Evolutionary conservation across 1,284 basidiomycete genomes (phyloP).

Genomic region (Cutaneotrichosporon daszewskae): DNA sequence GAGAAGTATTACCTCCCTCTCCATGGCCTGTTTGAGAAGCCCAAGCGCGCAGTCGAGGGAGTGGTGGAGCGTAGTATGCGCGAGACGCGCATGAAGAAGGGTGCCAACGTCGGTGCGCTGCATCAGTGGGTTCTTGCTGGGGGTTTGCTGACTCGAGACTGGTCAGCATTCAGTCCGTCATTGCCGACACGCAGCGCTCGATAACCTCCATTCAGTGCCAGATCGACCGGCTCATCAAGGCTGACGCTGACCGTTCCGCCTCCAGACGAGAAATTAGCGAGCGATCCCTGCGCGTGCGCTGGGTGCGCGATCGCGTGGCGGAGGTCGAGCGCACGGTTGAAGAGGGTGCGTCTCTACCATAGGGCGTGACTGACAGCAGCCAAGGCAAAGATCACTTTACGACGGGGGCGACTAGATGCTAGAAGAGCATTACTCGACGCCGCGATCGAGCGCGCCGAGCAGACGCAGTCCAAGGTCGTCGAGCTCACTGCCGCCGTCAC

Average conservation of each 20-base stretch:
- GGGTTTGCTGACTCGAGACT: conserved; percentile 51
- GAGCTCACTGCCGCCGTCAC: conserved; percentile 23
- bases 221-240: conserved; percentile 54
- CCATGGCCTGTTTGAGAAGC: too few species aligned
- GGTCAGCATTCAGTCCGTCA: conserved; percentile 61
- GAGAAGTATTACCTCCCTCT: conserved; percentile 26
- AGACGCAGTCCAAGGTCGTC: conserved; percentile 13
- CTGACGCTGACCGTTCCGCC: conserved; percentile 50
- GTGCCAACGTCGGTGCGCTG: conserved; percentile 36
- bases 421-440: conserved; percentile 25
- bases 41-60: conserved; percentile 1
- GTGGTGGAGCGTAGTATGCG: conserved; percentile 39
- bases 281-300: conserved; percentile 24
- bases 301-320: conserved; percentile 24
- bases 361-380: conserved; percentile 16
- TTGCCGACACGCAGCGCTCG: conserved; percentile 61
- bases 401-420: conserved; percentile 16
- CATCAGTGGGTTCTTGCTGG: conserved; percentile 34
- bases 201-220: conserved; percentile 55
- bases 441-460: conserved; percentile 26
- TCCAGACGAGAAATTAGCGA: conserved; percentile 53
- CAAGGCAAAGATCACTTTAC: conserved; percentile 25
- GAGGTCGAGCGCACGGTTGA: conserved; percentile 23
- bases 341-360: conserved; percentile 22
- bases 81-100: conserved; percentile 47